A percentile compares a stretch with the other conserved stretches of the same genome.
Conservation (phyloP, 257 asterid genomes). For the Lycium ferocissimum region DNA sequence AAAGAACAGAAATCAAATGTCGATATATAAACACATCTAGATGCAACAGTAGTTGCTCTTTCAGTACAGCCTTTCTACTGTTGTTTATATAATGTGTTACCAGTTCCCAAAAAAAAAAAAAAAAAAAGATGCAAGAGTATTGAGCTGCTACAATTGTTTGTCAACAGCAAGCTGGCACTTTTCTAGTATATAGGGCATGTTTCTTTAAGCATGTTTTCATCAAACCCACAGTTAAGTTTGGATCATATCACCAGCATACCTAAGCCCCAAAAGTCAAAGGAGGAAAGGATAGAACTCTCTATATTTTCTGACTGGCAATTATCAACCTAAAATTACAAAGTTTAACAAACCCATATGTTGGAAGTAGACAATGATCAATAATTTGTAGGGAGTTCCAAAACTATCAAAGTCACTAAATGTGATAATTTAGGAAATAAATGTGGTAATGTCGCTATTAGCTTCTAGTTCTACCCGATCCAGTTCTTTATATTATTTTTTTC, state of each 20-base stretch:
- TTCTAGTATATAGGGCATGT: background rate
- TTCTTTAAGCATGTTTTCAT: background rate
- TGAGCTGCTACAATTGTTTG: background rate
- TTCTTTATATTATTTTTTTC: background rate
- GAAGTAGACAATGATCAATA: background rate
- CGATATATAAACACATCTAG: background rate
- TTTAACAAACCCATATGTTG: background rate
- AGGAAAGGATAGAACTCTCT: background rate
- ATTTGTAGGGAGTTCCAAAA: background rate
- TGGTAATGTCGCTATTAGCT: background rate
- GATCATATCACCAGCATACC: background rate
- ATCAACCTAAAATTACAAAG: background rate
- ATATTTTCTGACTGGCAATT: background rate
- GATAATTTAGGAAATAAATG: constrained; percentile 1
- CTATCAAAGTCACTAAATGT: background rate
- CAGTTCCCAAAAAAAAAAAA: no score
- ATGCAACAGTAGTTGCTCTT: background rate
- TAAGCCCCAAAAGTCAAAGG: background rate
- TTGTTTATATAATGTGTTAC: no score
- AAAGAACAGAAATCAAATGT: background rate
- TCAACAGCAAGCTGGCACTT: background rate
- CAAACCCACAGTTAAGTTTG: background rate
- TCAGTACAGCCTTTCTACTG: no score
- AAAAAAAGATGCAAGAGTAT: background rate
- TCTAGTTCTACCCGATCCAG: background rate